Percentiles rank a stretch among this genome's conserved stretches.
Conservation (phyloP, 768 basidiomycete genomes). For the Dictyophora rubrovolvata region DNA sequence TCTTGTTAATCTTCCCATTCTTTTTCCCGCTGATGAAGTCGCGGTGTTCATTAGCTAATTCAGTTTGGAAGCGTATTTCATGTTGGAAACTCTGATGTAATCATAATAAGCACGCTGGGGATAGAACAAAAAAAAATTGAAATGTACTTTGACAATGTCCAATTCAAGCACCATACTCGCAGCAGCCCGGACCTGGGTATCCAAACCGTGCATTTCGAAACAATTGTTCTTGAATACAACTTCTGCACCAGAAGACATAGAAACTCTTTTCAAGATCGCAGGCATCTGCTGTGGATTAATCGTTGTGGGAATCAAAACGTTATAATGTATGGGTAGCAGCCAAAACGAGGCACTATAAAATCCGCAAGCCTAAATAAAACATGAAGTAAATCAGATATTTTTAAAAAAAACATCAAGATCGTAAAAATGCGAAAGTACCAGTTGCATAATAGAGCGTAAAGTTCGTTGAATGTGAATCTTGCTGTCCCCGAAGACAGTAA, state of each 20-base stretch:
- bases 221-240: constrained; percentile 96
- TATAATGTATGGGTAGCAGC: constrained; percentile 90
- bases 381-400: background rate
- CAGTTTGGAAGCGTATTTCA: constrained; percentile 96
- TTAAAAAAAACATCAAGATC: too few relatives aligned
- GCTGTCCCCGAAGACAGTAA: constrained; percentile 90
- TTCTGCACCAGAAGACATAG: constrained; percentile 81
- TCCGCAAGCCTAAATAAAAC: constrained; percentile 63
- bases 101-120: constrained; percentile 4
- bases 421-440: constrained; percentile 46
- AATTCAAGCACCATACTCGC: constrained; percentile 81
- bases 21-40: constrained; percentile 99
- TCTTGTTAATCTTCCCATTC: constrained; percentile 99
- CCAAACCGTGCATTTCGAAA: constrained; percentile 93
- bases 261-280: constrained; percentile 76
- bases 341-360: constrained; percentile 97
- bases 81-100: constrained; percentile 73
- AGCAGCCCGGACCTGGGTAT: constrained; percentile 81
- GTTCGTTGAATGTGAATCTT: constrained; percentile 91
- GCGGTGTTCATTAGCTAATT: constrained; percentile 93
- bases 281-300: constrained; percentile 78
- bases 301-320: constrained; percentile 74
- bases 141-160: constrained; percentile 77
- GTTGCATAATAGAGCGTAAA: constrained; percentile 86
- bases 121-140: constrained; percentile 2